These are phyloP conservation scores for Candida maltosa DNA, from an alignment of 805 yeast genomes.

Conservation along the genomic window DNA sequence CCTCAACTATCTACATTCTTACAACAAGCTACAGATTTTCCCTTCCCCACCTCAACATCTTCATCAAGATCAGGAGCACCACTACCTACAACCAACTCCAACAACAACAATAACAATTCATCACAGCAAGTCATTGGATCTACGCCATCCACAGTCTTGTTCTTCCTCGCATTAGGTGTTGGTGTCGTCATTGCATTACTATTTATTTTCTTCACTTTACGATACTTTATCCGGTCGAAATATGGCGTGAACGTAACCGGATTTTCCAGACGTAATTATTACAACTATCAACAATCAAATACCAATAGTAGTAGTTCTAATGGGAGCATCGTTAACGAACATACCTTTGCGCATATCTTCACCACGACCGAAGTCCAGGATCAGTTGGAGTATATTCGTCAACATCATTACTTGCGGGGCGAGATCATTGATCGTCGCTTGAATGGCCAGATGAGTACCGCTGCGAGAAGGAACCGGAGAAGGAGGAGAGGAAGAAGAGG, in stretches of 20 bases:
- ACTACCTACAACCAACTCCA: no score
- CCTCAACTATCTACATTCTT: no score
- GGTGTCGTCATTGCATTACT: conserved; percentile 56
- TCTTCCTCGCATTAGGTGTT: conserved; percentile 60
- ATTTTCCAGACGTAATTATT: no score
- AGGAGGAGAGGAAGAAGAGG: conserved; percentile 37
- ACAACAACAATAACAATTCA: conserved; percentile 13
- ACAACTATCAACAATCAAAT: no score
- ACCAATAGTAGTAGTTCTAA: background rate
- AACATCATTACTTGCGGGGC: conserved; percentile 28
- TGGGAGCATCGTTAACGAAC: conserved; percentile 2
- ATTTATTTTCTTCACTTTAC: conserved; percentile 56
- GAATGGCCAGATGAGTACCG: background rate
- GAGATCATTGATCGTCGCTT: conserved; percentile 19
- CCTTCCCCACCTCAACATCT: background rate
- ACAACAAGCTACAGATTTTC: background rate
- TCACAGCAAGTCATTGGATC: conserved; percentile 45
- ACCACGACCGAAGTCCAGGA: conserved; percentile 24
- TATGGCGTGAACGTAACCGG: conserved; percentile 56
- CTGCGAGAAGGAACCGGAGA: conserved; percentile 27
- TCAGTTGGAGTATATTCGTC: conserved; percentile 33
- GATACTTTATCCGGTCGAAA: conserved; percentile 56
- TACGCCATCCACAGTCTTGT: conserved; percentile 60
- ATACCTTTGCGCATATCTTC: conserved; percentile 7
- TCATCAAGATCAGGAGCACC: no score